A percentile compares a stretch with the other conserved stretches of the same genome.
Evolutionary conservation across 2,329 filamentous ascomycete species (phyloP).

Genomic region (Colletotrichum sp.): DNA sequence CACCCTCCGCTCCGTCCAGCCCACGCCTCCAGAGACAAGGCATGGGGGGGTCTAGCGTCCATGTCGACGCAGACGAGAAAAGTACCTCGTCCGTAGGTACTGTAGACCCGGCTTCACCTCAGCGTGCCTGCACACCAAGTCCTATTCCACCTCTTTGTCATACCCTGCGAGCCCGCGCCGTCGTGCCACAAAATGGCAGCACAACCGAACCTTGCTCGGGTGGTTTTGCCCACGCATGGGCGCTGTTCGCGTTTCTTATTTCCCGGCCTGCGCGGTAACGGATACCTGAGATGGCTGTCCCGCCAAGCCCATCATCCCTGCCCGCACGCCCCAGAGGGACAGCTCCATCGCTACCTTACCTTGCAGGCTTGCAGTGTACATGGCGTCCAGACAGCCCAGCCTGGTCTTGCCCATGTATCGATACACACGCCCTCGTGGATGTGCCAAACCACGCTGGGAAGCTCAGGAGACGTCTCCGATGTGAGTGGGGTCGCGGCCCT

Average conservation of each 20-base stretch:
- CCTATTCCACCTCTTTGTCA: background rate
- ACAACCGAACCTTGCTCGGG: conserved; percentile 6
- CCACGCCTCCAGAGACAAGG: background rate
- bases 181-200: background rate
- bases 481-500: conserved; percentile 7
- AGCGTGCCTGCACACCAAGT: background rate
- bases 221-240: conserved; percentile 17
- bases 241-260: conserved; percentile 17
- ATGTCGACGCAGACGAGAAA: background rate
- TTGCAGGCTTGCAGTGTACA: background rate
- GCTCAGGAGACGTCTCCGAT: conserved; percentile 9
- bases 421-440: conserved; percentile 11
- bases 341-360: background rate
- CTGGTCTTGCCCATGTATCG: conserved; percentile 4
- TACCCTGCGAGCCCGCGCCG: background rate
- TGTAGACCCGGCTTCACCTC: background rate
- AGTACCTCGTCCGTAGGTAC: background rate
- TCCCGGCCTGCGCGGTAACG: conserved; percentile 13
- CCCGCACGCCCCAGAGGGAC: background rate
- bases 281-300: conserved; percentile 1
- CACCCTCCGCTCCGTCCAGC: background rate
- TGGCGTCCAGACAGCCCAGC: background rate
- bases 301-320: background rate
- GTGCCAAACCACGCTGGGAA: conserved; percentile 11
- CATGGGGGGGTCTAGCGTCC: background rate